These are phyloP conservation scores for Alloteropsis angusta DNA, from an alignment of 202 grass and related monocot species.

Conservation along the genomic window DNA sequence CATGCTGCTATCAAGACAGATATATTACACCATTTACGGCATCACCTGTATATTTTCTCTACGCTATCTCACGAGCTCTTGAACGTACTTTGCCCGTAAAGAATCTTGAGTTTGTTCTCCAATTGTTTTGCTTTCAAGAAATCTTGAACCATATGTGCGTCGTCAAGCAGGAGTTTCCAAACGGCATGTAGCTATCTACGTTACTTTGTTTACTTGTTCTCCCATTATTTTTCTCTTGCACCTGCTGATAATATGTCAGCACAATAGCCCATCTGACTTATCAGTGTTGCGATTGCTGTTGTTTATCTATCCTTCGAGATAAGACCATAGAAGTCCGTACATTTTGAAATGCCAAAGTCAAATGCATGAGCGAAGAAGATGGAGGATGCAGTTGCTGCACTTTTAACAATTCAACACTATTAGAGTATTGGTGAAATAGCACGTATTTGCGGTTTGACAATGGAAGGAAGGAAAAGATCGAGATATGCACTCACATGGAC, in stretches of 20 bases:
- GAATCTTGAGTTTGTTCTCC: background rate
- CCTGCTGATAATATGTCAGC: background rate
- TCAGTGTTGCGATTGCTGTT: background rate
- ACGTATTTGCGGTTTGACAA: background rate
- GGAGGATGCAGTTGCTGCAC: background rate
- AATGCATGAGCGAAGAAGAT: background rate
- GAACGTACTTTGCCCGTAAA: too few relatives aligned
- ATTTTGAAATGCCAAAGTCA: background rate
- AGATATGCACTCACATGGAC: background rate
- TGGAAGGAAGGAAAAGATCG: background rate
- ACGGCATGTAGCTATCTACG: background rate
- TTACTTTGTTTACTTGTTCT: background rate
- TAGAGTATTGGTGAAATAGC: background rate
- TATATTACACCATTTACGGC: too few relatives aligned
- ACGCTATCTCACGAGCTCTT: too few relatives aligned
- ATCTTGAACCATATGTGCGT: background rate
- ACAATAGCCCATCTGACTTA: conserved; percentile 18
- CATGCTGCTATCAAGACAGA: too few relatives aligned
- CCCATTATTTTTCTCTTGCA: background rate
- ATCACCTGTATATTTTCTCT: too few relatives aligned
- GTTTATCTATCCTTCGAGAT: background rate
- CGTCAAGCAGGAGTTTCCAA: background rate
- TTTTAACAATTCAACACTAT: background rate
- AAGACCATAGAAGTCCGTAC: background rate
- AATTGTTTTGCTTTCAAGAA: background rate